Evolutionary conservation across 805 yeast genomes (phyloP).

Genomic region (Yarrowia yakushimensis): DNA sequence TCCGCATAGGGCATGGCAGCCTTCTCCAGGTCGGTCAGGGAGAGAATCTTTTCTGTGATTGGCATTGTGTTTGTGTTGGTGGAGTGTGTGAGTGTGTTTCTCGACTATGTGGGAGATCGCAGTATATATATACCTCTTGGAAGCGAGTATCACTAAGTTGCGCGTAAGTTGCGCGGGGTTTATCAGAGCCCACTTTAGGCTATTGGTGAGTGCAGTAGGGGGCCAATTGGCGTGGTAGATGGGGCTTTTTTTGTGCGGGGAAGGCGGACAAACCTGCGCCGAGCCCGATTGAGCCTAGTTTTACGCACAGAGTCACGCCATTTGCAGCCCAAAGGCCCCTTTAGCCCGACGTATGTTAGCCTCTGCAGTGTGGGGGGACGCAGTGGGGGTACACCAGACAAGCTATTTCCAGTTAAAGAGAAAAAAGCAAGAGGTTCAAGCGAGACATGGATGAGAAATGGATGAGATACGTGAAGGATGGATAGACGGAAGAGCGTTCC

Average conservation of each 20-base stretch:
- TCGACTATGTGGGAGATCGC: too few species aligned
- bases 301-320: background rate
- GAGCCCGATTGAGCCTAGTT: background rate
- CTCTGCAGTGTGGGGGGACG: background rate
- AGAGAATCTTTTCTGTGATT: slow-evolving; percentile 21
- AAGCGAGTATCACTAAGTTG: background rate
- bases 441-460: too few species aligned
- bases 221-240: too few species aligned
- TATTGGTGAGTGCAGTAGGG: too few species aligned
- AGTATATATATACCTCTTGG: background rate
- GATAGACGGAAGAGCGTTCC: too few species aligned
- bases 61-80: background rate
- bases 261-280: background rate
- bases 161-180: background rate
- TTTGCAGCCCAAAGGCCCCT: background rate
- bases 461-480: too few species aligned
- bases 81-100: background rate
- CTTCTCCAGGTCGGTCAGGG: slow-evolving; percentile 28
- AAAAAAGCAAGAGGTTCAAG: too few species aligned
- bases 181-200: background rate
- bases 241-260: background rate
- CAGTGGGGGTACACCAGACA: background rate
- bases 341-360: background rate
- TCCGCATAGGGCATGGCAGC: slow-evolving; percentile 28
- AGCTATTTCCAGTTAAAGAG: too few species aligned